Evolutionary conservation across 495 filamentous ascomycete species (phyloP), one percentile per base, ranked within the genome.

Genomic region (Penicillium herquei): DNA sequence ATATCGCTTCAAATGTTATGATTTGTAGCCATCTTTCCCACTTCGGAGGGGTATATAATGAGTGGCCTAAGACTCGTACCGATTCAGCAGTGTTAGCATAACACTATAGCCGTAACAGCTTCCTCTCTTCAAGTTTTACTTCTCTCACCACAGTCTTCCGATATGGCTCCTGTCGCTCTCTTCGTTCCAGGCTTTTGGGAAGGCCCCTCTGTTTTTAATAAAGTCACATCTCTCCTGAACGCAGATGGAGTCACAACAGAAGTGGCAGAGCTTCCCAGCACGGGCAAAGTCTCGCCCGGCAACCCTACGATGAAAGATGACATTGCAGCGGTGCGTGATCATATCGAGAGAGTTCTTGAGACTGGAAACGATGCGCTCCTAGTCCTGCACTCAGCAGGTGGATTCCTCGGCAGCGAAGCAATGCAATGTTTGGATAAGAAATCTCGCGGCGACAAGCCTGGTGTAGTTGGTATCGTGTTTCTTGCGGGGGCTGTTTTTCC

Each of bases 381-480:
- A 0, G 67, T 71, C 9, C 48, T 74, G 8, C 74, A 78, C 56
- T 75, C 71, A 0, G 70, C 68, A 16, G 75, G 65, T 21, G 74
- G 72, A 0, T 66, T 75, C 34, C 32, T 68, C 14, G 72, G 67
- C 12, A 65, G 62, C 18, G 64, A 62, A 12, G 75, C 72, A 10
- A 66, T 67, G 35, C 16, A 61, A 37, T 71, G 71, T 6, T 47
- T 74, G 1, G 49, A 32, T 46, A 58, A 55, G 18, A 30, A 16
- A 10, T 44, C 11, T 0, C 49, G 49, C 12, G 30, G 35, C 18
- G 17, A 47, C 7, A 7, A 21, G 12, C 57, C 59, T 17, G 67
- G 69, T 7, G 63, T 71, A 12, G 34, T 63, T 1, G 52, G 60
- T 33, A 65, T 70, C 14, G 55, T 69, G 1, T 68, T 65, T 26